These are phyloP conservation scores for Nothopassalora personata DNA, from an alignment of 2,329 filamentous ascomycete species.

Conservation along the genomic window DNA sequence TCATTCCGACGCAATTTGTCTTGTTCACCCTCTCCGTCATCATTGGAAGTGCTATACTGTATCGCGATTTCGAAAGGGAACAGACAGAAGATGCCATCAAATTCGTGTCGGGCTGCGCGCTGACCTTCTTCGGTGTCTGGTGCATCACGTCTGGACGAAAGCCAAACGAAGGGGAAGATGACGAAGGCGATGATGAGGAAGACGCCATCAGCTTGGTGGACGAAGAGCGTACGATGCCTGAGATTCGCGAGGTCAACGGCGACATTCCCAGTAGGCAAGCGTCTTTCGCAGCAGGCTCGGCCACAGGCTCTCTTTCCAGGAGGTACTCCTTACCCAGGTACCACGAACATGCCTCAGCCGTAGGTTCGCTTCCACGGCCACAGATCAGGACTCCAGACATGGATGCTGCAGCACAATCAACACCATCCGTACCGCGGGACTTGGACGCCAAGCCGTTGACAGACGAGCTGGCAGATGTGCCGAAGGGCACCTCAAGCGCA, in stretches of 20 bases:
- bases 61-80: slow-evolving; percentile 88
- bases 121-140: slow-evolving; percentile 97
- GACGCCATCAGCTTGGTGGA: slow-evolving; percentile 40
- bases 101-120: slow-evolving; percentile 81
- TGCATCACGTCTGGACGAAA: slow-evolving; percentile 82
- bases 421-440: slow-evolving; percentile 7
- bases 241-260: slow-evolving; percentile 23
- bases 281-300: slow-evolving; percentile 1
- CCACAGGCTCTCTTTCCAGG: slow-evolving; percentile 11
- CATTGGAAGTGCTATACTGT: slow-evolving; percentile 84
- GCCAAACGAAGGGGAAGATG: slow-evolving; percentile 53
- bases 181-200: slow-evolving; percentile 33
- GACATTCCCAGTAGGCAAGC: slow-evolving; percentile 9
- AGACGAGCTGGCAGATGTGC: slow-evolving; percentile 10
- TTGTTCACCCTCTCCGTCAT: slow-evolving; percentile 95
- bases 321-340: slow-evolving; percentile 11
- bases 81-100: slow-evolving; percentile 68
- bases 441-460: slow-evolving; percentile 9
- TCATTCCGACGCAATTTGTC: slow-evolving; percentile 97
- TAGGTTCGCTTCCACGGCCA: slow-evolving; percentile 3
- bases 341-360: slow-evolving; percentile 3
- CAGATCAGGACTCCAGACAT: slow-evolving; percentile 6
- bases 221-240: slow-evolving; percentile 31
- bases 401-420: not conserved
- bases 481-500: slow-evolving; percentile 25